Evolutionary conservation across 352 stramenopile genomes (phyloP).

Genomic region (Pythium phragmitis): DNA sequence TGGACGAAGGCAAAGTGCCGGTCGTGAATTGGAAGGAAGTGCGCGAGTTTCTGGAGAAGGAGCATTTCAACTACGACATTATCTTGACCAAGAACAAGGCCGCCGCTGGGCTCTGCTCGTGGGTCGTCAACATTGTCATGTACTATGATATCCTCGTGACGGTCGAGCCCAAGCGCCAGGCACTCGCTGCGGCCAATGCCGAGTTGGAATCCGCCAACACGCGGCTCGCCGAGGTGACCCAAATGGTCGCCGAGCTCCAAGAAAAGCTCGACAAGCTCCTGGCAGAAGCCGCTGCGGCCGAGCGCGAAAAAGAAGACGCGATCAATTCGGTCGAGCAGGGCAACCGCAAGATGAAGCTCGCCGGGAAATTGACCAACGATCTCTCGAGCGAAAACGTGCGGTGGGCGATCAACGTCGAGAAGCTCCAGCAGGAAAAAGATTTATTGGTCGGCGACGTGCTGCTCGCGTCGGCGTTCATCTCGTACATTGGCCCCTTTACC

Average conservation of each 20-base stretch:
- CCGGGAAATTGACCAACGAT: constrained; percentile 93
- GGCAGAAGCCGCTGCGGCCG: constrained; percentile 86
- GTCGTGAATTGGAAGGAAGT: constrained; percentile 94
- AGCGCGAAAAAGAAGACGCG: constrained; percentile 93
- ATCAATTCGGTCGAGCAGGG: constrained; percentile 91
- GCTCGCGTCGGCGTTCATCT: constrained; percentile 93
- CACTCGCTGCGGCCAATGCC: constrained; percentile 88
- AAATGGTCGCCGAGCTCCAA: constrained; percentile 91
- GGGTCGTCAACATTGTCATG: constrained; percentile 96
- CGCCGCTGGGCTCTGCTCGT: constrained; percentile 91
- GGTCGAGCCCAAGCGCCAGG: constrained; percentile 93
- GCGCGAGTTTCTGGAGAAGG: constrained; percentile 90
- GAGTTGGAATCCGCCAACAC: constrained; percentile 91
- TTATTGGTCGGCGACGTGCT: constrained; percentile 93
- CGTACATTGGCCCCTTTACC: constrained; percentile 95
- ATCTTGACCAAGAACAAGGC: constrained; percentile 95
- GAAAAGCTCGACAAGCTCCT: constrained; percentile 92
- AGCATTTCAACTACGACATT: constrained; percentile 95
- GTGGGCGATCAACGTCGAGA: constrained; percentile 93
- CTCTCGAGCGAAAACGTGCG: constrained; percentile 95
- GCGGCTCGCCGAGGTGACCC: constrained; percentile 84
- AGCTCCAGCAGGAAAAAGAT: constrained; percentile 91
- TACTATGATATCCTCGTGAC: constrained; percentile 97
- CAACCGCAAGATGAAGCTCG: constrained; percentile 95
- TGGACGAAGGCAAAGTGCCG: constrained; percentile 94